These are phyloP conservation scores for Lactarius trivialis DNA, from an alignment of 768 basidiomycete genomes.

Conservation along the genomic window DNA sequence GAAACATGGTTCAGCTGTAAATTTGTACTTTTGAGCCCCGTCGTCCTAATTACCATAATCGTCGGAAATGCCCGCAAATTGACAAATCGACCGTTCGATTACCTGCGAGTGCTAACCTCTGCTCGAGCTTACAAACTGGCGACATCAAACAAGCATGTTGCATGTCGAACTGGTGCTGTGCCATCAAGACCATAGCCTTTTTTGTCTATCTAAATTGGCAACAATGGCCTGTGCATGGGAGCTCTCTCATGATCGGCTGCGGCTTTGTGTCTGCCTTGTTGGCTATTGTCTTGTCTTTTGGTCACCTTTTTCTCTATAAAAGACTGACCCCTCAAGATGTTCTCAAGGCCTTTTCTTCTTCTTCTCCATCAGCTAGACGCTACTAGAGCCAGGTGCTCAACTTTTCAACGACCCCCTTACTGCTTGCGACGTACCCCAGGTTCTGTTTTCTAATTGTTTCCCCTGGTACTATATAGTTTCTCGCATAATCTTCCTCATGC, in stretches of 20 bases:
- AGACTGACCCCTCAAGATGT: background rate
- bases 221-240: background rate
- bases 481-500: conserved; percentile 8
- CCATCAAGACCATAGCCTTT: background rate
- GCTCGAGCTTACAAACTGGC: background rate
- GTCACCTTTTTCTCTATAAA: conserved; percentile 8
- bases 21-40: background rate
- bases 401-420: background rate
- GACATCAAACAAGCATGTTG: background rate
- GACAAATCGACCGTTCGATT: background rate
- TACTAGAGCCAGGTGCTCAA: conserved; percentile 17
- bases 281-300: conserved; percentile 3
- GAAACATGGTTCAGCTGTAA: conserved; percentile 29
- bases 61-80: background rate
- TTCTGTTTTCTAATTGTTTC: background rate
- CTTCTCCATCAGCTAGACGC: conserved; percentile 12
- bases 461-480: background rate
- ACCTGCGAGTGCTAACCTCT: background rate
- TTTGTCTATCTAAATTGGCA: background rate
- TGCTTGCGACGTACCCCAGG: background rate
- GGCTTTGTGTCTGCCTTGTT: background rate
- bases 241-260: background rate
- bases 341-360: background rate
- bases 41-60: too few species aligned
- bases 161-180: background rate